Percentiles rank a stretch among this genome's conserved stretches.
phyloP scores from a whole-genome alignment of 1,139 yeast species.

The Spathaspora sp. region DNA sequence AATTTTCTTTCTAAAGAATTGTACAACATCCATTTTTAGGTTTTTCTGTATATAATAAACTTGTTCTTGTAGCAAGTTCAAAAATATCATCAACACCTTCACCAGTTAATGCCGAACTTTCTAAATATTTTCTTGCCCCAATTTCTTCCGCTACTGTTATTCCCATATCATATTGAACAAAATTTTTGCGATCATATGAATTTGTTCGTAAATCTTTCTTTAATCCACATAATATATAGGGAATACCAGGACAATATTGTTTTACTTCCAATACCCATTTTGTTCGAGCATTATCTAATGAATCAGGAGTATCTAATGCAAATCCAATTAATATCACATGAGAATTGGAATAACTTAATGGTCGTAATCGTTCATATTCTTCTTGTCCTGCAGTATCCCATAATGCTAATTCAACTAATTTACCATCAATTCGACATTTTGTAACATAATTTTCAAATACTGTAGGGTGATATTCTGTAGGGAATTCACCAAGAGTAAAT shows the following conservation, averaged over 20 bases:
- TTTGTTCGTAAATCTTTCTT: constrained; percentile 78
- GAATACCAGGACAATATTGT: constrained; percentile 94
- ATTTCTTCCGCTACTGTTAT: constrained; percentile 82
- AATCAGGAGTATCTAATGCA: constrained; percentile 89
- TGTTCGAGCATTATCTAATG: constrained; percentile 89
- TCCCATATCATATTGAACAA: constrained; percentile 65
- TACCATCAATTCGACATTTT: constrained; percentile 90
- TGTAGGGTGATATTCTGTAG: constrained; percentile 93
- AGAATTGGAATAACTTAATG: constrained; percentile 89
- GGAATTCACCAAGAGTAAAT: constrained; percentile 93
- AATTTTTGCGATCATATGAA: constrained; percentile 29
- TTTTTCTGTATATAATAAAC: constrained; percentile 44
- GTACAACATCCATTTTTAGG: constrained; percentile 34
- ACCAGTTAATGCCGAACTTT: constrained; percentile 92
- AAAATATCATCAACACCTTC: constrained; percentile 90
- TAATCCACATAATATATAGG: constrained; percentile 90
- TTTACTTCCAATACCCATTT: constrained; percentile 94
- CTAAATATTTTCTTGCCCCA: constrained; percentile 83
- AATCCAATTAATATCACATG: constrained; percentile 90
- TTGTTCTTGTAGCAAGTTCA: constrained; percentile 91
- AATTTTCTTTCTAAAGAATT: constrained; percentile 25
- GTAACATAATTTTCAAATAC: constrained; percentile 95
- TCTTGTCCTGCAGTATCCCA: constrained; percentile 99
- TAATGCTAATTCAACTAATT: constrained; percentile 88
- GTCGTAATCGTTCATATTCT: constrained; percentile 94